Evolutionary conservation across 2,329 filamentous ascomycete genomes (phyloP).

Genomic region (Beauveria caledonica): DNA sequence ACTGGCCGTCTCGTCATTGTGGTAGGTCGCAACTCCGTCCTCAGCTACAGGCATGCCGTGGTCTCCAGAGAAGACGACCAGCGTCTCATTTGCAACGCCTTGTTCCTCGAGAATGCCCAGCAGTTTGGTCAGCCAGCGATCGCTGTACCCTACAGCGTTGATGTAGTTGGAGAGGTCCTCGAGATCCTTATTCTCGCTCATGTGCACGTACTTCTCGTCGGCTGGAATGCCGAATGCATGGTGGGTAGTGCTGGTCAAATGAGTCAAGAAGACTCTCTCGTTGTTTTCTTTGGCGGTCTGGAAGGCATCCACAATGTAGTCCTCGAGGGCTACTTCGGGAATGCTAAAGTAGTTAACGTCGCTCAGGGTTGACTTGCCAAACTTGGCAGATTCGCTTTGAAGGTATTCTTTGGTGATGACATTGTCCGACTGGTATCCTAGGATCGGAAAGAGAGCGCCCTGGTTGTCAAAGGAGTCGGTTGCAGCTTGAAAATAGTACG

Average conservation of each 20-base stretch:
- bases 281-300: slow-evolving; percentile 21
- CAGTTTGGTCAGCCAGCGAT: slow-evolving; percentile 26
- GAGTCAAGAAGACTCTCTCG: slow-evolving; percentile 26
- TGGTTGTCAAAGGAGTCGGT: slow-evolving; percentile 28
- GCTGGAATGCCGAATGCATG: slow-evolving; percentile 24
- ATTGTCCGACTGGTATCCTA: slow-evolving; percentile 24
- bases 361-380: slow-evolving; percentile 21
- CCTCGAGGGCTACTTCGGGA: slow-evolving; percentile 23
- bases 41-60: slow-evolving; percentile 26
- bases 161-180: slow-evolving; percentile 27
- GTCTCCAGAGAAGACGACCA: slow-evolving; percentile 26
- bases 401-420: slow-evolving; percentile 24
- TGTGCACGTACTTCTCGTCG: slow-evolving; percentile 20
- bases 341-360: slow-evolving; percentile 29
- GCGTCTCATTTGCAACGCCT: slow-evolving; percentile 25
- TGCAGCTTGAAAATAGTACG: slow-evolving; percentile 25
- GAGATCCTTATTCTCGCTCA: slow-evolving; percentile 20
- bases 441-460: slow-evolving; percentile 20
- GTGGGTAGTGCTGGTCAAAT: slow-evolving; percentile 29
- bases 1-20: slow-evolving; percentile 25
- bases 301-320: slow-evolving; percentile 27
- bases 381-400: slow-evolving; percentile 19
- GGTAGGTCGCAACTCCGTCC: slow-evolving; percentile 24
- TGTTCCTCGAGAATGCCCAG: slow-evolving; percentile 24
- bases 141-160: slow-evolving; percentile 25